Base-by-base conservation (phyloP, 2,329 filamentous ascomycete genomes). In the Scolecobasidium constrictum region DNA sequence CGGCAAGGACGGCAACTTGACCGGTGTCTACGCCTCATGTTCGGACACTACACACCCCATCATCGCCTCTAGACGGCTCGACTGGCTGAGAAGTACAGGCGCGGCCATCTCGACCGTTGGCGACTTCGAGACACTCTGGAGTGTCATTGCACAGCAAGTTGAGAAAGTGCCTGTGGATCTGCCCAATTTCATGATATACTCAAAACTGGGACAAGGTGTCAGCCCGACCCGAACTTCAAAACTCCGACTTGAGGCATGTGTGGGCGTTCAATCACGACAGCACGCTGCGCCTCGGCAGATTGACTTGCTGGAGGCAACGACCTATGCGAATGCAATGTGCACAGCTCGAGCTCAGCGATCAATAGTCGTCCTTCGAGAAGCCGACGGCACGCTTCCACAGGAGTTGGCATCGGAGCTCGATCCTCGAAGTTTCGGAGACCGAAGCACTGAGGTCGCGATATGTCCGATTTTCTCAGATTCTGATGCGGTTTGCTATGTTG, bases 1-100 rank as follows among this genome's bases (percentile, higher is more conserved):
- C 33, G 46, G 46, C 4, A 19, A 34, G 1, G 43, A 47, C 4
- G 46, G 43, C 21, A 37, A 42, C 26, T 23, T 46, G 9, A 20
- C 33, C 5, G 43, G 28, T 16, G 15, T 23, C 13, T 41, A 45
- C 31, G 42, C 26, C 9, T 39, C 36, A 5, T 16, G 16, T 22
- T n/a, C 5, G 2, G 43, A 45, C 19, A 35, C 19, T 4, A 33
- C 42, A 13, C n/a, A n/a, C 13, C 35, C 36, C 13, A 33, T 19
- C 6, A 44, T 44, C 19, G 16, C 18, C 15, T 22, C 36, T 12
- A 20, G 42, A 31, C 35, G 42, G n/a, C 9, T 31, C 9, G n/a
- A n/a, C 26, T 31, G 9, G 13, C n/a, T 40, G 9, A 19, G 20
- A 15, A 3, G 15, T 13, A 26, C 39, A n/a, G 34, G 21, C 17